Base-by-base conservation (phyloP, 768 basidiomycete species). In the Thelephora ganbajun region DNA sequence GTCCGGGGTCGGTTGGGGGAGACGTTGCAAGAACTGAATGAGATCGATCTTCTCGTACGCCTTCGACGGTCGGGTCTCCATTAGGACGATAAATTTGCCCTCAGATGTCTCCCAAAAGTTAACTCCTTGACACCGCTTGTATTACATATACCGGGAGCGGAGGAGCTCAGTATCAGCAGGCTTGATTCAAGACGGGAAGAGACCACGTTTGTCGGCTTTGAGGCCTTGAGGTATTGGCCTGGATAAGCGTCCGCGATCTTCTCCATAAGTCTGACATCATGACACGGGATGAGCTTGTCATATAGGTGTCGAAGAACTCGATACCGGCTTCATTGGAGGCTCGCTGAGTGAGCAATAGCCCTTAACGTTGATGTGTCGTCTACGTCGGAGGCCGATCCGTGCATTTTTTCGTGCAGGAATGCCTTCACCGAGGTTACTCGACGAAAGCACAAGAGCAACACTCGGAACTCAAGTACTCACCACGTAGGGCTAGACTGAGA, bases 241-340 rank as follows among this genome's bases (percentile, higher is more conserved):
- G 97, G 77, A 62, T 97, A 98, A 33, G 96, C 96, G 64, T 98
- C 96, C 22, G 96, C 98, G 54, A 99, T 98, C 79, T 99, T 99
- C 71, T 99, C 96, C 13, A 99, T 90, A 0, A 96, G 96, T 62
- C 98, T 96, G 52, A 99, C 98, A 57, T 98, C 94, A 61, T 99
- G 98, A 61, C 92, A 97, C 22, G 93, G 92, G 57, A 98, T 97
- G 57, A 98, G 77, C 64, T 94, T 97, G 72, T 97, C 92, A n/a
- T n/a, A 58, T 98, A 94, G 0, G 92, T 96, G 57, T 96, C 92
- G 64, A 92, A n/a, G n/a, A n/a, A n/a, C n/a, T n/a, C n/a, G n/a
- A n/a, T n/a, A n/a, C n/a, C n/a, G n/a, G n/a, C n/a, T 62, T 99
- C 96, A 68, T 98, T 98, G 78, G 98, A 99, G 1, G 93, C 91